Evolutionary conservation across 768 basidiomycete species (phyloP).

Genomic region (Xerocomus brunneocitrinus): DNA sequence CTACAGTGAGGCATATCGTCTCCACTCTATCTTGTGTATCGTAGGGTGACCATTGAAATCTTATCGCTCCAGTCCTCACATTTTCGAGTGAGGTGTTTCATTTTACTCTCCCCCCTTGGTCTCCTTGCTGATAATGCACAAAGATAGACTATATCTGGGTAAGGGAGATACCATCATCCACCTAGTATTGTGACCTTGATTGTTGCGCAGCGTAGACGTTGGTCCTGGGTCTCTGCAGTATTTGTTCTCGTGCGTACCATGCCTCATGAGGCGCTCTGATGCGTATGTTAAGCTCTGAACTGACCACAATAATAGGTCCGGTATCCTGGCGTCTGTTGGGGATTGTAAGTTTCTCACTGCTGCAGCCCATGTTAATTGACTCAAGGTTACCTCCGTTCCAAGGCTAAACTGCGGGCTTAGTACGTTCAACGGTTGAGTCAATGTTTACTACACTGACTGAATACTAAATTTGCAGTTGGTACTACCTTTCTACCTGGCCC

Average conservation of each 20-base stretch:
- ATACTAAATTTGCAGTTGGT: not conserved
- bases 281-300: not conserved
- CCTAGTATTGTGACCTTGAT: not conserved
- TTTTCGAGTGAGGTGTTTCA: not conserved
- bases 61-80: constrained; percentile 3
- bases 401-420: not conserved
- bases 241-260: constrained; percentile 14
- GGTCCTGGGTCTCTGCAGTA: constrained; percentile 13
- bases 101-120: not conserved
- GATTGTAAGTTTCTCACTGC: not conserved
- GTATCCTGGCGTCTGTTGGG: not conserved
- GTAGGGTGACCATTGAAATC: not conserved
- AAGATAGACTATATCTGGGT: constrained; percentile 20
- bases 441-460: not conserved
- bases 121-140: not conserved
- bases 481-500: not conserved
- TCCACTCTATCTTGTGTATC: not conserved
- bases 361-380: not conserved
- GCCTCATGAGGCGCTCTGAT: not conserved
- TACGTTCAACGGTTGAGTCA: not conserved
- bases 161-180: not conserved
- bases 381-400: not conserved
- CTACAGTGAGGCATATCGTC: constrained; percentile 1
- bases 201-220: not conserved
- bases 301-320: not conserved